Base-by-base conservation (phyloP, 495 filamentous ascomycete species). In the Pyronema domesticum region DNA sequence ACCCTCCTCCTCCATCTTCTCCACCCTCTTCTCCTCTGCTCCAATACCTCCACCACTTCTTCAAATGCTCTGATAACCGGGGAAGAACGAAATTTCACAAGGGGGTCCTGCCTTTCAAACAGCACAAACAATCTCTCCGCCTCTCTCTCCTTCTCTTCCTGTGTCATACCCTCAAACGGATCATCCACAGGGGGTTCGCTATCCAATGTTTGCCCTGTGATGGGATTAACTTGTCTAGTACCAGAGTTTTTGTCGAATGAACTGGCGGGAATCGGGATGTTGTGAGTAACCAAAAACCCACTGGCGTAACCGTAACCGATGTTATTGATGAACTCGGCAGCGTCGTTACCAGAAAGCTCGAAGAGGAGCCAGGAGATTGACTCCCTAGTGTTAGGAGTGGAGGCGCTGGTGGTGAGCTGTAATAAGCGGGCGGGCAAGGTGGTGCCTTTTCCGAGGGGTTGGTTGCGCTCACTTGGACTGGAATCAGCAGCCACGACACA, bases 221-320 rank as follows among this genome's bases (percentile, higher is more conserved):
- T 77, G 1, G 88, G 89, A 61, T 98, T 98, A 43, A 93, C 68
- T n/a, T 60, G 63, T n/a, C 61, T 52, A 2, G 13, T 6, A 15
- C 15, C 17, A 8, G 14, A 14, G 62, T 71, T 76, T 3, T 75
- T 75, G 53, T 82, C 77, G n/a, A 77, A 64, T 0, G 80, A 73
- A 37, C 69, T 79, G 47, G 82, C 73, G 0, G 89, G 85, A 14
- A 95, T 71, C 3, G 81, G 72, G 14, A 95, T 76, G 17, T 86
- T 81, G 46, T 85, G 83, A 42, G 82, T 81, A 67, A 87, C 80
- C 34, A 98, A 69, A 62, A 89, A 89, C 1, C 91, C 91, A 0
- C 88, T 83, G 2, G 91, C 91, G 62, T 83, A 95, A 0, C 91
- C 91, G 60, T 94, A 95, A 1, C 91, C 86, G 23, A 94, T 84